phyloP scores from a whole-genome alignment of 495 filamentous ascomycete species.

The Jackrogersella minutella region DNA sequence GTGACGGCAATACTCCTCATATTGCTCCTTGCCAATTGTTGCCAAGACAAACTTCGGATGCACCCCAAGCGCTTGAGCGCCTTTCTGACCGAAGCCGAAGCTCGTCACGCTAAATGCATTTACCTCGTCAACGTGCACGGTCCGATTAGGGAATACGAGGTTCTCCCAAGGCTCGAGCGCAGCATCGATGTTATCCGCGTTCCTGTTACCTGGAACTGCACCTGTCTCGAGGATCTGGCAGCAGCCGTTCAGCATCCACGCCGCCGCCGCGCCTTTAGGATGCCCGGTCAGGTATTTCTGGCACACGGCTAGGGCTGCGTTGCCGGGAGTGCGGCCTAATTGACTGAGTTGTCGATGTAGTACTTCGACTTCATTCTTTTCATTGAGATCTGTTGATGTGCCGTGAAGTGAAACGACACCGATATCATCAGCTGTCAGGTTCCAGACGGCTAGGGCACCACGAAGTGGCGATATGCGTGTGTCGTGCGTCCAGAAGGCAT shows the following conservation, averaged over 20 bases:
- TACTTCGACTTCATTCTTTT: constrained; percentile 98
- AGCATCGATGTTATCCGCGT: constrained; percentile 94
- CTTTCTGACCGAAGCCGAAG: constrained; percentile 94
- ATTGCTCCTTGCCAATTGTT: constrained; percentile 76
- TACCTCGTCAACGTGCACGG: constrained; percentile 91
- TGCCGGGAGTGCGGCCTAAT: constrained; percentile 91
- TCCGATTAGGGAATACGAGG: constrained; percentile 91
- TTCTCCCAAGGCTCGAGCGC: constrained; percentile 95
- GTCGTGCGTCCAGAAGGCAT: constrained; percentile 96
- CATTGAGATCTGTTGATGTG: constrained; percentile 95
- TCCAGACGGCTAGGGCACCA: constrained; percentile 94
- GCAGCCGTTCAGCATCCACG: constrained; percentile 99
- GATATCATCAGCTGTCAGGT: constrained; percentile 94
- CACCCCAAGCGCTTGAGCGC: constrained; percentile 87
- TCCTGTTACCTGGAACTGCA: constrained; percentile 92
- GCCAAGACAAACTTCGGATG: constrained; percentile 88
- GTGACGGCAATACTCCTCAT: constrained; percentile 61
- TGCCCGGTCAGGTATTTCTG: constrained; percentile 99
- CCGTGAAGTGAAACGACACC: constrained; percentile 95
- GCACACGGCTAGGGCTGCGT: constrained; percentile 94
- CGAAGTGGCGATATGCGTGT: constrained; percentile 90
- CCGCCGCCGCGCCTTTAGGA: constrained; percentile 97
- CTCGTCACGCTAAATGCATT: constrained; percentile 91
- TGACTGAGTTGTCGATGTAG: constrained; percentile 94
- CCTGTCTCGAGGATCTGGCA: constrained; percentile 91